These are phyloP conservation scores for Maudiozyma turicensis DNA, from an alignment of 805 yeast species.

Conservation along the genomic window DNA sequence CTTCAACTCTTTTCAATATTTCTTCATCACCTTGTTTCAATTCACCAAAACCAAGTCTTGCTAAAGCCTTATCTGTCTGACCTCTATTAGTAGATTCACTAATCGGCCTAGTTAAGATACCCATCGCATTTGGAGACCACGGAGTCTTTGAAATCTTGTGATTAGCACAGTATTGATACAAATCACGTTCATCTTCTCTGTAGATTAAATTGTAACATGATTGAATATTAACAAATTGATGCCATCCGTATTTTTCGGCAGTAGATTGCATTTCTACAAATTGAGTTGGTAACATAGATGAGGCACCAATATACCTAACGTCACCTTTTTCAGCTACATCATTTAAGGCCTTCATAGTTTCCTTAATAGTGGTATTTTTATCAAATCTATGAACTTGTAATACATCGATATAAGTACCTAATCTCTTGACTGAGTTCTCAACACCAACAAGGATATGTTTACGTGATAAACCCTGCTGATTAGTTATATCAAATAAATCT, in stretches of 20 bases:
- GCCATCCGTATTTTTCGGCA: slow-evolving; percentile 35
- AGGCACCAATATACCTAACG: slow-evolving; percentile 37
- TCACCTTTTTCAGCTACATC: slow-evolving; percentile 29
- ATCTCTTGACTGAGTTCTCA: slow-evolving; percentile 32
- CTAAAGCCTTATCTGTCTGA: slow-evolving; percentile 28
- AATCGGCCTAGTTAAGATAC: slow-evolving; percentile 42
- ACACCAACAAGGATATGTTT: slow-evolving; percentile 40
- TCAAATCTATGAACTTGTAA: slow-evolving; percentile 47
- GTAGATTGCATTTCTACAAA: slow-evolving; percentile 45
- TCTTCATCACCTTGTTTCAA: slow-evolving; percentile 9
- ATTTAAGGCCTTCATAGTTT: slow-evolving; percentile 44
- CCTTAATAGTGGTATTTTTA: slow-evolving; percentile 35
- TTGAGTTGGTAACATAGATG: slow-evolving; percentile 47
- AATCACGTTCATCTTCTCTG: slow-evolving; percentile 55
- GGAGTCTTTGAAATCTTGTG: slow-evolving; percentile 48
- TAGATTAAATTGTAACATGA: slow-evolving; percentile 44
- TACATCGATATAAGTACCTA: slow-evolving; percentile 41
- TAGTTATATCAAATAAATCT: slow-evolving; percentile 20
- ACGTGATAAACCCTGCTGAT: slow-evolving; percentile 35
- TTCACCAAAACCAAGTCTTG: slow-evolving; percentile 40
- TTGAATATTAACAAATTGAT: slow-evolving; percentile 51
- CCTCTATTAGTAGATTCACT: slow-evolving; percentile 8
- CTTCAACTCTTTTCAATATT: slow-evolving; percentile 42
- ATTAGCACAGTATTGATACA: slow-evolving; percentile 43
- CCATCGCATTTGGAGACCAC: slow-evolving; percentile 51